Conservation (phyloP, 1,284 basidiomycete genomes). For the Ustilago hordei region DNA sequence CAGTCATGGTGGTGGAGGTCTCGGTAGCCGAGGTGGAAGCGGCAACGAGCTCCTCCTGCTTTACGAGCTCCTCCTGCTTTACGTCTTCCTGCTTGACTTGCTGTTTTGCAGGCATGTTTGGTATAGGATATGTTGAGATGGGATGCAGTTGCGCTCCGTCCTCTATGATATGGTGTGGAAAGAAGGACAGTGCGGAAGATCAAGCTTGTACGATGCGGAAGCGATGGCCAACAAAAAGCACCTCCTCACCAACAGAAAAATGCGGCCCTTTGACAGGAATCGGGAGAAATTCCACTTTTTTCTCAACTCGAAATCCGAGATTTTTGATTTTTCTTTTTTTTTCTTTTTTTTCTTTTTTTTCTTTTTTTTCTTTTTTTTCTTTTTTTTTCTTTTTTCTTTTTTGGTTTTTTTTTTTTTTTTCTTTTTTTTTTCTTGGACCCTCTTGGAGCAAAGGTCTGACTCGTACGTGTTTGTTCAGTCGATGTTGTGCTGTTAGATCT, state of each 20-base stretch:
- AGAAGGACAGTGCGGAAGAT: neutral
- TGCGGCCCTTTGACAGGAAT: neutral
- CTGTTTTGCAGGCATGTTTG: constrained; percentile 44
- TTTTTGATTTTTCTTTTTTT: constrained; percentile 5
- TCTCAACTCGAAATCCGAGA: neutral
- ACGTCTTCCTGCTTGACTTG: constrained; percentile 22
- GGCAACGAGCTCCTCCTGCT: constrained; percentile 24
- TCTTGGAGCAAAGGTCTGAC: neutral
- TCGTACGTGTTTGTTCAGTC: constrained; percentile 9
- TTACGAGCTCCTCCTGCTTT: neutral
- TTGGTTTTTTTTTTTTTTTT: neutral
- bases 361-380: constrained; percentile 2
- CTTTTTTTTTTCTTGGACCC: constrained; percentile 15
- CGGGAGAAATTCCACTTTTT: constrained; percentile 3
- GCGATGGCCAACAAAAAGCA: constrained; percentile 12
- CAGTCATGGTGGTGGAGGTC: constrained; percentile 34
- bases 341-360: constrained; percentile 7
- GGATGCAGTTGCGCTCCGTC: neutral
- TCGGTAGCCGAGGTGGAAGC: constrained; percentile 27
- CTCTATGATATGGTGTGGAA: constrained; percentile 11
- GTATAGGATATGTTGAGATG: constrained; percentile 1
- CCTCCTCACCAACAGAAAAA: constrained; percentile 4
- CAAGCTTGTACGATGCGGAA: neutral
- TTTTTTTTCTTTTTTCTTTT: constrained; percentile 7
- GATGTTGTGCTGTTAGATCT: neutral